Evolutionary conservation across 805 yeast species (phyloP), one percentile per base, ranked within the genome.

Genomic region (Candida nitratophila): DNA sequence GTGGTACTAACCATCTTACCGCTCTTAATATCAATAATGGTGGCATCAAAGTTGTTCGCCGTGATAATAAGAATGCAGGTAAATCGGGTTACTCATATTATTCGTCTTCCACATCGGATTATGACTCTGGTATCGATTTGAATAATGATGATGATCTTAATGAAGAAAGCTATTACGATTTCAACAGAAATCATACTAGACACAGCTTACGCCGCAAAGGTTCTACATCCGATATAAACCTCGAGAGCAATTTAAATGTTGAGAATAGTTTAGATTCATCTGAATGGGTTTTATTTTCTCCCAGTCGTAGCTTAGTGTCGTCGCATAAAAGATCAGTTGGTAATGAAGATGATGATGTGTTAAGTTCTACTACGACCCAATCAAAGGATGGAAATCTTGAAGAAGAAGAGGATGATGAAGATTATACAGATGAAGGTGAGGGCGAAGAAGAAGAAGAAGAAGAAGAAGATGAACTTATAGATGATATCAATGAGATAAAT

Each of bases 251-350:
- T 26, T 26, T 26, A 26, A 11, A 26, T 26, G 10, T 26, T 26
- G 32, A 7, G 4, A 34, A 34, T 20, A 34, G 27, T 27, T 19
- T 37, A 16, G 56, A 51, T 29, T 52, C 60, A 12, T 50, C 57
- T 22, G 64, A 61, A 37, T 61, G 66, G 66, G 44, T 61, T 16
- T 44, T 61, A 15, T 61, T 61, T 40, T 56, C 64, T 8, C 63
- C 65, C 44, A 12, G 27, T 48, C 52, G 10, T 46, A 45, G 38
- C n/a, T n/a, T n/a, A n/a, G n/a, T n/a, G n/a, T n/a, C n/a, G n/a
- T n/a, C n/a, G n/a, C 19, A 5, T 27, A 4, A 12, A 26, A 30
- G 8, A 6, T 19, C 21, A 14, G 26, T 10, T n/a, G 6, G 10
- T 4, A 15, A 41, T 16, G 30, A 32, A 14, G 48, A 54, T 29